Evolutionary conservation across 495 filamentous ascomycete species (phyloP).

Genomic region (Pyrenula aspistea): DNA sequence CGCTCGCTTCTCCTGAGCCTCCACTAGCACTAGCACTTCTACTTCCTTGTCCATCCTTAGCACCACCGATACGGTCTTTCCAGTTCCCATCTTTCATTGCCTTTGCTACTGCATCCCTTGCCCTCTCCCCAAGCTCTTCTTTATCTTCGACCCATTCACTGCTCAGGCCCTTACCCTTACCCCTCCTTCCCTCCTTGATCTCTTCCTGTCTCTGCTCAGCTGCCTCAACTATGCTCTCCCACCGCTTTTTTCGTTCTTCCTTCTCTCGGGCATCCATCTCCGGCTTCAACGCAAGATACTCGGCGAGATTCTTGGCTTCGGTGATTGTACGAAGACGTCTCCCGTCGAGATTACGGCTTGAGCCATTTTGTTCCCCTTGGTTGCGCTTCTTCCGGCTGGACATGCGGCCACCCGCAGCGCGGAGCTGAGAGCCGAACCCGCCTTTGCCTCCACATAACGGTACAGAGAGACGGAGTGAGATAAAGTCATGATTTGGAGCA

Average conservation of each 20-base stretch:
- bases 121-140: slow-evolving; percentile 72
- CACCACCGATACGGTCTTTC: slow-evolving; percentile 34
- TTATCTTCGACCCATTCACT: slow-evolving; percentile 89
- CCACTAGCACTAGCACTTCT: slow-evolving; percentile 41
- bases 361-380: slow-evolving; percentile 72
- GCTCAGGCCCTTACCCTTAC: slow-evolving; percentile 47
- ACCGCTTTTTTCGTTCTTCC: slow-evolving; percentile 65
- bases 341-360: slow-evolving; percentile 86
- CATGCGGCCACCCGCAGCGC: slow-evolving; percentile 96
- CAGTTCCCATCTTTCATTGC: slow-evolving; percentile 56
- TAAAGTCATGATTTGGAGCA: slow-evolving; percentile 43
- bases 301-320: slow-evolving; percentile 87
- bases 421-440: slow-evolving; percentile 93
- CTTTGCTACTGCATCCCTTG: slow-evolving; percentile 66
- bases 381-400: slow-evolving; percentile 81
- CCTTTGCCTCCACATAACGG: slow-evolving; percentile 84
- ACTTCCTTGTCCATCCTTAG: slow-evolving; percentile 21
- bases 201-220: slow-evolving; percentile 75
- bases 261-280: slow-evolving; percentile 93
- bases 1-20: slow-evolving; percentile 21
- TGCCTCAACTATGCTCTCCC: slow-evolving; percentile 73
- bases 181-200: slow-evolving; percentile 28
- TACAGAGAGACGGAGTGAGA: slow-evolving; percentile 67
- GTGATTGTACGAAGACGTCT: slow-evolving; percentile 81
- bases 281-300: slow-evolving; percentile 90